Evolutionary conservation across 192 early-diverging fungal species (phyloP), one percentile per base, ranked within the genome.

Genomic region (Podila epicladia): DNA sequence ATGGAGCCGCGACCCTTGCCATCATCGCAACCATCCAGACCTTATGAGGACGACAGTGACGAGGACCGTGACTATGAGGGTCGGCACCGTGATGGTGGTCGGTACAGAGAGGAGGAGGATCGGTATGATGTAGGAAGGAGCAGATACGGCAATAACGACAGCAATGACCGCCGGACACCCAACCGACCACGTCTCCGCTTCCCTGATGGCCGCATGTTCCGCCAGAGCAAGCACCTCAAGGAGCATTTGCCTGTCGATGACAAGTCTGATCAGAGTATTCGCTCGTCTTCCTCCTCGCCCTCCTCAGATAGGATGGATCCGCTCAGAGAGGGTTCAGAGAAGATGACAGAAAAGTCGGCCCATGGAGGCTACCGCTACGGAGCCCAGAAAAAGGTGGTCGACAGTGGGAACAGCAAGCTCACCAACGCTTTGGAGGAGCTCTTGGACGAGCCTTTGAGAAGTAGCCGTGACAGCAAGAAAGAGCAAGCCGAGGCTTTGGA

Each of bases 181-280:
- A 60, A 62, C 5, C 24, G 69, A 29, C 9, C 69, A 20, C 69
- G 12, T 11, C 32, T 61, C 22, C 45, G 62, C 2, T 64, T 63
- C 48, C 70, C 70, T 8, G 31, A 24, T 19, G 57, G 53, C 62
- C 70, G n/a, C 3, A 63, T 71, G 11, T 61, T 63, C 29, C 60
- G 70, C 22, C 70, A 71, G 33, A 71, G 70, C 33, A 71, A 71
- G 24, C 60, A 64, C 13, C 45, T 60, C 48, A 62, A 62, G 20
- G 15, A 28, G 0, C 57, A 28, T 8, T 3, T n/a, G 4, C 35
- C 38, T 13, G 17, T 20, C 7, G 67, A 20, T 20, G 57, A 28
- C 4, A 35, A 69, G 37, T 19, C 22, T 0, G 58, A 31, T 22
- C n/a, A 55, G 9, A 45, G 13, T 17, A 15, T 15, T 15, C 41